Evolutionary conservation across 2,329 filamentous ascomycete species (phyloP).

Genomic region (Penicillium sp.): DNA sequence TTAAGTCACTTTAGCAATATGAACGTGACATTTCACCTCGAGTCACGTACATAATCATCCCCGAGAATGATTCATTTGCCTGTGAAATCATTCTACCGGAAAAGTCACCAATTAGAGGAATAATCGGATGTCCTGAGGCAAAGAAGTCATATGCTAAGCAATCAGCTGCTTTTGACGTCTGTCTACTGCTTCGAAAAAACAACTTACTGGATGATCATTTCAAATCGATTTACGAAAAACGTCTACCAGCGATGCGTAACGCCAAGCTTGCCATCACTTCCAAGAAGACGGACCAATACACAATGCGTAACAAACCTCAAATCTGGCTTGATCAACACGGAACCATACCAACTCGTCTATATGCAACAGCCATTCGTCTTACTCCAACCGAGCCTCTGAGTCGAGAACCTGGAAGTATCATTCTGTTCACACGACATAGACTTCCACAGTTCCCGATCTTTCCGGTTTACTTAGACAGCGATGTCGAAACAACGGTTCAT

Average conservation of each 20-base stretch:
- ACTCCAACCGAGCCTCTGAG: conserved; percentile 57
- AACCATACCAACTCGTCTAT: conserved; percentile 56
- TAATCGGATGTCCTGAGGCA: conserved; percentile 62
- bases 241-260: conserved; percentile 80
- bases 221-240: conserved; percentile 70
- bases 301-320: conserved; percentile 75
- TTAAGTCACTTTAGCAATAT: conserved; percentile 37
- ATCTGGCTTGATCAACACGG: conserved; percentile 63
- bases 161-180: conserved; percentile 84
- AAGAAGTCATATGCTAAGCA: conserved; percentile 81
- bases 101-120: conserved; percentile 68
- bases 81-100: conserved; percentile 80
- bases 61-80: conserved; percentile 61
- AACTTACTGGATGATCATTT: conserved; percentile 73
- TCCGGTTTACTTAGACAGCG: conserved; percentile 69
- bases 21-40: conserved; percentile 51
- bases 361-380: conserved; percentile 63
- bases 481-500: conserved; percentile 60
- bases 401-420: conserved; percentile 62
- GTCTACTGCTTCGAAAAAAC: conserved; percentile 65
- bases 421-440: conserved; percentile 67
- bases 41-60: conserved; percentile 63
- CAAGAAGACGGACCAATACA: conserved; percentile 72
- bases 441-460: conserved; percentile 69
- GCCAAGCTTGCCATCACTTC: conserved; percentile 78